These are phyloP conservation scores for Pleurotus cornucopiae DNA, from an alignment of 768 basidiomycete species.

Conservation along the genomic window DNA sequence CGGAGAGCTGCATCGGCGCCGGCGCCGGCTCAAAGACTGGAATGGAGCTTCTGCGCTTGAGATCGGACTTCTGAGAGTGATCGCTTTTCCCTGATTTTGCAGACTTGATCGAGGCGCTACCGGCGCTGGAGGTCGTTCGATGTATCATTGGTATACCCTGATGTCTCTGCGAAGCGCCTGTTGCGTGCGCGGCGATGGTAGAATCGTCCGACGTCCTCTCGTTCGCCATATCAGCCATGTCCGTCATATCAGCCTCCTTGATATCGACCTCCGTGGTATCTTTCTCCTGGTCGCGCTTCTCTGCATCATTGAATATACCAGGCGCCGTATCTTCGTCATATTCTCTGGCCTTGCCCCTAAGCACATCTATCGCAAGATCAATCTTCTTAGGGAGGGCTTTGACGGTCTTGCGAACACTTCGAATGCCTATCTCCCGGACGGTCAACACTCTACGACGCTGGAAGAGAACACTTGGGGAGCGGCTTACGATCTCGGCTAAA, in stretches of 20 bases:
- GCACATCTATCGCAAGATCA: constrained; percentile 24
- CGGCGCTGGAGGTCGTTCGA: no score
- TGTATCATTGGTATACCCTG: no score
- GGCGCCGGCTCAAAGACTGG: constrained; percentile 23
- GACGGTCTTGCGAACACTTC: constrained; percentile 31
- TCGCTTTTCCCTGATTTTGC: constrained; percentile 16
- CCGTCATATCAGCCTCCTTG: constrained; percentile 13
- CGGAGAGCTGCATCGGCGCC: constrained; percentile 18
- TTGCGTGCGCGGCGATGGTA: background rate
- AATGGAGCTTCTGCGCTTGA: constrained; percentile 8
- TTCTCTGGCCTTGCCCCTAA: constrained; percentile 24
- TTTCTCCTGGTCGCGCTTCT: constrained; percentile 6
- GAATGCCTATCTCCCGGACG: constrained; percentile 20
- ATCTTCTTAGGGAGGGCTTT: constrained; percentile 13
- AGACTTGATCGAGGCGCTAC: constrained; percentile 11
- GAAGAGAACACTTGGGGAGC: background rate
- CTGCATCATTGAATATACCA: background rate
- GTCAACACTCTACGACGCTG: background rate
- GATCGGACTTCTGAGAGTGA: constrained; percentile 10
- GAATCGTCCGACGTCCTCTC: constrained; percentile 9
- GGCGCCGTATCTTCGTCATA: constrained; percentile 13
- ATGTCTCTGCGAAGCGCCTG: constrained; percentile 10
- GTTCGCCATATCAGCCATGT: constrained; percentile 12
- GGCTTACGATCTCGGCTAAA: constrained; percentile 31
- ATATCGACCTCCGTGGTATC: constrained; percentile 12